Conservation (phyloP, 2,329 filamentous ascomycete species). For the Lecanicillium sp. region DNA sequence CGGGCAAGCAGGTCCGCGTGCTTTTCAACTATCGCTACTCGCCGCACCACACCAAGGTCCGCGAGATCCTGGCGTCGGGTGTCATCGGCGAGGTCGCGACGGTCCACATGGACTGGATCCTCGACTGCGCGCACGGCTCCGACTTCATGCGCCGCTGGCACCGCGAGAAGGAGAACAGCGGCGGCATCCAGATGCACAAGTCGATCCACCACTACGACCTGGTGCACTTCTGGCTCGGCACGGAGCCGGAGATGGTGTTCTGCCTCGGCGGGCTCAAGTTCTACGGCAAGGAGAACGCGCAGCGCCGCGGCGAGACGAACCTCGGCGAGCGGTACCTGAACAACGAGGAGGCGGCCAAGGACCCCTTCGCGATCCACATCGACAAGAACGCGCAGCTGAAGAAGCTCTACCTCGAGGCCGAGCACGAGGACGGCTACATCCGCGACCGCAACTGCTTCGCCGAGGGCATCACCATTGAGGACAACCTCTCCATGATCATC, state of each 20-base stretch:
- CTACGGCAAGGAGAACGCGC: slow-evolving; percentile 45
- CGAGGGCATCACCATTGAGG: slow-evolving; percentile 44
- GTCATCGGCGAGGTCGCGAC: slow-evolving; percentile 39
- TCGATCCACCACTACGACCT: slow-evolving; percentile 47
- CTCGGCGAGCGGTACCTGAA: slow-evolving; percentile 35
- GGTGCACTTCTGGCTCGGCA: slow-evolving; percentile 45
- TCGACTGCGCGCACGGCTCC: slow-evolving; percentile 42
- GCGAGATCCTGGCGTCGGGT: slow-evolving; percentile 36
- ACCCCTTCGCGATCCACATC: slow-evolving; percentile 41
- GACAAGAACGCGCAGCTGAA: slow-evolving; percentile 35
- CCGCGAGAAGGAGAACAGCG: slow-evolving; percentile 41
- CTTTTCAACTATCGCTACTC: slow-evolving; percentile 48
- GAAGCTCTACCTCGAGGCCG: slow-evolving; percentile 40
- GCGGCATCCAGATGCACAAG: slow-evolving; percentile 44
- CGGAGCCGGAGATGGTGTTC: slow-evolving; percentile 37
- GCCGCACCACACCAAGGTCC: slow-evolving; percentile 45
- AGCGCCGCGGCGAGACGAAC: slow-evolving; percentile 34
- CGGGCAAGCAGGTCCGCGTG: slow-evolving; percentile 37
- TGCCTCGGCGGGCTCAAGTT: slow-evolving; percentile 41
- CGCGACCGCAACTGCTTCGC: slow-evolving; percentile 43
- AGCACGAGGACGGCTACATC: slow-evolving; percentile 43
- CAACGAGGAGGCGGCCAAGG: slow-evolving; percentile 34
- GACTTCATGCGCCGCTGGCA: slow-evolving; percentile 48
- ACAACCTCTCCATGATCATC: slow-evolving; percentile 41
- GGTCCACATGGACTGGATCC: slow-evolving; percentile 45